A percentile compares a stretch with the other conserved stretches of the same genome.
Evolutionary conservation across 2,329 filamentous ascomycete species (phyloP).

Genomic region (Fusarium secorum): DNA sequence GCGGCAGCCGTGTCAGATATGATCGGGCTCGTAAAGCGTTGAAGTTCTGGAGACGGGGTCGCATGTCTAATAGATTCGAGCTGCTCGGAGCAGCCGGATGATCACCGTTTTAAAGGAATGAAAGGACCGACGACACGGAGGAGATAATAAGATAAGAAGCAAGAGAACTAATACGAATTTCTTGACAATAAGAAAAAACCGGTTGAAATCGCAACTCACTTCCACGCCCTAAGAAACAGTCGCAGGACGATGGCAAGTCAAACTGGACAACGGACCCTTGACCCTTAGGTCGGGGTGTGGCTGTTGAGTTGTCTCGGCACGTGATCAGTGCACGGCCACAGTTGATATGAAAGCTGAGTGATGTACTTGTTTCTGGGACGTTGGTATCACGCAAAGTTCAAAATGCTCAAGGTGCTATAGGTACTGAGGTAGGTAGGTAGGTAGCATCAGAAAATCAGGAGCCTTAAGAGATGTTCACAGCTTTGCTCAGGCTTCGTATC

Average conservation of each 20-base stretch:
- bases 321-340: constrained; percentile 34
- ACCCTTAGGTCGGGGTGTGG: constrained; percentile 10
- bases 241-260: constrained; percentile 17
- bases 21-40: constrained; percentile 78
- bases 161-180: neutral
- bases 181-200: neutral
- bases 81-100: constrained; percentile 39
- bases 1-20: constrained; percentile 83
- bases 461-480: neutral
- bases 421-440: neutral
- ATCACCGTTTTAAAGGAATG: constrained; percentile 8
- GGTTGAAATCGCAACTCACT: constrained; percentile 18
- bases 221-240: constrained; percentile 26
- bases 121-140: neutral
- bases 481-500: neutral
- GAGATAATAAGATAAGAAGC: neutral
- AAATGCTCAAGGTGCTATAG: neutral
- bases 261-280: constrained; percentile 36
- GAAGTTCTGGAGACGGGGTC: constrained; percentile 56
- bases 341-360: neutral
- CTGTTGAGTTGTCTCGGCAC: constrained; percentile 30
- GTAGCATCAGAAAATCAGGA: neutral
- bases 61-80: constrained; percentile 41
- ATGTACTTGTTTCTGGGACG: neutral
- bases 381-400: neutral